Percentiles rank a stretch among this genome's conserved stretches.
phyloP scores from a whole-genome alignment of 345 rosid species.

The Populus davidiana region DNA sequence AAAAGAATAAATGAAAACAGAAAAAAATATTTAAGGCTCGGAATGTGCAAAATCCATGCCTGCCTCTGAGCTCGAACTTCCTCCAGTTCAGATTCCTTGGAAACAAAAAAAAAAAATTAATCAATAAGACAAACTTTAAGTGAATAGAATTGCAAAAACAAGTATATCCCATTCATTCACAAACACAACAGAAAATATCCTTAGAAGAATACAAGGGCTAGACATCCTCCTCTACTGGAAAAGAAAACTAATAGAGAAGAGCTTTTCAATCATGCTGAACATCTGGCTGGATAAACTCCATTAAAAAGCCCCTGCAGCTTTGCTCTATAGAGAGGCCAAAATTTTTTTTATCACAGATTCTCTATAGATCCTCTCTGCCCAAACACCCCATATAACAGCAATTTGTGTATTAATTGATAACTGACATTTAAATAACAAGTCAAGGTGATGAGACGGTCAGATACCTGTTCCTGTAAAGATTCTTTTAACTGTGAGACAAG shows the following conservation, averaged over 20 bases:
- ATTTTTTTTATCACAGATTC: neutral
- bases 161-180: neutral
- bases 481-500: constrained; percentile 83
- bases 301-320: neutral
- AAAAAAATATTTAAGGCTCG: neutral
- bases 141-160: neutral
- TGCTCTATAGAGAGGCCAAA: neutral
- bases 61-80: constrained; percentile 75
- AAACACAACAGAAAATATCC: neutral
- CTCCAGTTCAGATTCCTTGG: constrained; percentile 82
- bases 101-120: constrained; percentile 5
- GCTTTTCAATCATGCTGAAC: neutral
- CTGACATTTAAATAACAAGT: neutral
- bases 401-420: neutral
- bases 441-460: neutral
- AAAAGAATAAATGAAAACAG: neutral
- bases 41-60: constrained; percentile 36
- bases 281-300: neutral
- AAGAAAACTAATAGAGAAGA: neutral
- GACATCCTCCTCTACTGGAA: neutral
- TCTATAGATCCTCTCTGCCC: neutral
- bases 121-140: neutral
- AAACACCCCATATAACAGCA: neutral
- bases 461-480: constrained; percentile 76
- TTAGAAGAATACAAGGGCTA: neutral